Conservation (phyloP, 2,329 filamentous ascomycete genomes). For the Fusarium camptoceras region DNA sequence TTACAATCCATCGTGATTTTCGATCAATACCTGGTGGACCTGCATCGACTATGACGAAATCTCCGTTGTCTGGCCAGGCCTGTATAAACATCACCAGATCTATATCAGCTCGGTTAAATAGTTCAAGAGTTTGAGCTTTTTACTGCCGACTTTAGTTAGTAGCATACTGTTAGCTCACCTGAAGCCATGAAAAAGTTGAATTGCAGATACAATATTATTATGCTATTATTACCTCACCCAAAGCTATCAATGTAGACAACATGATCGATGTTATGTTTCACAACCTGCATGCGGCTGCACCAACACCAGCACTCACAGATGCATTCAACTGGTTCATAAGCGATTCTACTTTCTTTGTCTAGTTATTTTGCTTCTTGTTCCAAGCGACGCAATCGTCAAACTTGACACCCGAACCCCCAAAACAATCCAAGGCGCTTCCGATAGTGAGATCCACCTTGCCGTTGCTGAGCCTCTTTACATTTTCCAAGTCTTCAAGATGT, state of each 20-base stretch:
- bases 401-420: slow-evolving; percentile 86
- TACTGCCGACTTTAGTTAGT: slow-evolving; percentile 1
- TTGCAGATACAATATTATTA: background rate
- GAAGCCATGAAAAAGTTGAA: background rate
- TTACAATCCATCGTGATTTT: slow-evolving; percentile 2
- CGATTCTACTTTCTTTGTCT: slow-evolving; percentile 13
- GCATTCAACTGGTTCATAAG: slow-evolving; percentile 1
- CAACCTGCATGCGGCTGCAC: slow-evolving; percentile 1
- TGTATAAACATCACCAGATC: background rate
- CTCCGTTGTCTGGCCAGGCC: slow-evolving; percentile 16
- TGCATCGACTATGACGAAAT: slow-evolving; percentile 30
- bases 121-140: background rate
- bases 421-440: slow-evolving; percentile 95
- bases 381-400: slow-evolving; percentile 91
- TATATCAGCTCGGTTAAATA: slow-evolving; percentile 11
- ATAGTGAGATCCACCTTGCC: slow-evolving; percentile 94
- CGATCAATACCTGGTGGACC: slow-evolving; percentile 16
- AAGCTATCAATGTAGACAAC: background rate
- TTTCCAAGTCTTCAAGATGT: slow-evolving; percentile 82
- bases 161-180: background rate
- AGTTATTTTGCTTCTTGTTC: slow-evolving; percentile 69
- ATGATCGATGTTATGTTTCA: background rate
- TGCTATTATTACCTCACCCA: slow-evolving; percentile 1
- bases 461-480: slow-evolving; percentile 80
- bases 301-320: background rate